Percentiles rank a stretch among this genome's conserved stretches.
Conservation (phyloP, 805 yeast genomes). For the Sugiyamaella boreocaroliniensis region DNA sequence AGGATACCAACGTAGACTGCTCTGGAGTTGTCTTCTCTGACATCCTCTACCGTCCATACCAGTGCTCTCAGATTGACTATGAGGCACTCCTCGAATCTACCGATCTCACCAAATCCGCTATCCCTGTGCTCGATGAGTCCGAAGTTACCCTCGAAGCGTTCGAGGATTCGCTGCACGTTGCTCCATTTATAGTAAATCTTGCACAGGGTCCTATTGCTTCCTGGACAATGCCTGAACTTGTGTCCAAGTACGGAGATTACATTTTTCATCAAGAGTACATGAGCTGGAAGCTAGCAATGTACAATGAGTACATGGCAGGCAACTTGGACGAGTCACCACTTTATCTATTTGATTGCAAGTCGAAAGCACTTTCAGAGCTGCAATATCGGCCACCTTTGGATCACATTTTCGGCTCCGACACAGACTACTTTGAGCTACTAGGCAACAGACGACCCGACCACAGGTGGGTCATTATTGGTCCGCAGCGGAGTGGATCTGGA, state of each 20-base stretch:
- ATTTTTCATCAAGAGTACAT: slow-evolving; percentile 83
- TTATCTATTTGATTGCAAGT: slow-evolving; percentile 76
- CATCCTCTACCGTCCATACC: slow-evolving; percentile 72
- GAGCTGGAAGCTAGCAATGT: slow-evolving; percentile 63
- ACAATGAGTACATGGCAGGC: slow-evolving; percentile 49
- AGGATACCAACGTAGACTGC: slow-evolving; percentile 17
- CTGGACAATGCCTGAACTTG: slow-evolving; percentile 51
- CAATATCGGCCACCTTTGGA: slow-evolving; percentile 46
- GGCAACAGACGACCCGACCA: slow-evolving; percentile 64
- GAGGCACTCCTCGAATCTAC: slow-evolving; percentile 38
- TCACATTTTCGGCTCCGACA: slow-evolving; percentile 37
- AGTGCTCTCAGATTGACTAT: slow-evolving; percentile 68
- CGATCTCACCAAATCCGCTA: slow-evolving; percentile 32
- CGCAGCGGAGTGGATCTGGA: slow-evolving; percentile 74
- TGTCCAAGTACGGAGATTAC: slow-evolving; percentile 44
- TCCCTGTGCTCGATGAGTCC: slow-evolving; percentile 41
- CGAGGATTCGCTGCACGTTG: slow-evolving; percentile 41
- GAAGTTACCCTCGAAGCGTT: slow-evolving; percentile 48
- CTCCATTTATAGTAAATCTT: slow-evolving; percentile 58
- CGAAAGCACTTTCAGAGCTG: slow-evolving; percentile 53
- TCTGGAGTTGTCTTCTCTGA: slow-evolving; percentile 60
- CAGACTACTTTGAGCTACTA: slow-evolving; percentile 58
- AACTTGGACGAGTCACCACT: slow-evolving; percentile 80
- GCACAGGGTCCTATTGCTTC: slow-evolving; percentile 45
- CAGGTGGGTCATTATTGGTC: slow-evolving; percentile 88